These are phyloP conservation scores for Fusarium torulosum DNA, from an alignment of 2,329 filamentous ascomycete genomes.

Conservation along the genomic window DNA sequence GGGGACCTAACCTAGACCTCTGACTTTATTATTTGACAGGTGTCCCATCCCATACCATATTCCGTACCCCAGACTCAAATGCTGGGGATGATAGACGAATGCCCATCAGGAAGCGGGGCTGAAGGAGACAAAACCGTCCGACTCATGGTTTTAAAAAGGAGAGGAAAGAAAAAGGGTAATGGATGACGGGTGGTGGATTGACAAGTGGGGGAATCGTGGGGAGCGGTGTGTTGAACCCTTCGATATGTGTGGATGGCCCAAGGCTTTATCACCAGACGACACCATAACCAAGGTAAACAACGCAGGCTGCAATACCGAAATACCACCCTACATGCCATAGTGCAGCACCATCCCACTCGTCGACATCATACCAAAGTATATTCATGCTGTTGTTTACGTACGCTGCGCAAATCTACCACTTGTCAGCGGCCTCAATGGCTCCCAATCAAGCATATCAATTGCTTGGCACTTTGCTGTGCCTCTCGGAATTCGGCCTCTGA, in stretches of 20 bases:
- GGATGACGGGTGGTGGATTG: conserved; percentile 2
- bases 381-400: background rate
- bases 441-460: conserved; percentile 3
- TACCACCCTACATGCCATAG: conserved; percentile 25
- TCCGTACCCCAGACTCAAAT: conserved; percentile 43
- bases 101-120: conserved; percentile 38
- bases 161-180: conserved; percentile 16
- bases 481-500: conserved; percentile 31
- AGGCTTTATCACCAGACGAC: conserved; percentile 32
- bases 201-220: conserved; percentile 45
- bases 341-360: conserved; percentile 29
- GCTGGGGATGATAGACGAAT: conserved; percentile 37
- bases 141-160: conserved; percentile 32
- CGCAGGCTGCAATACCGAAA: conserved; percentile 30
- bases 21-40: background rate
- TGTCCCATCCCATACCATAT: conserved; percentile 34
- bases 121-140: conserved; percentile 33
- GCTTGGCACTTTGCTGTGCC: conserved; percentile 16
- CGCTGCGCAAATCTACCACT: too few species aligned
- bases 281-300: conserved; percentile 30
- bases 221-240: conserved; percentile 43
- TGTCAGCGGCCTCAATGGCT: conserved; percentile 4
- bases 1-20: too few species aligned
- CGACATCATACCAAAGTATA: conserved; percentile 30
- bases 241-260: conserved; percentile 40